phyloP scores from a whole-genome alignment of 768 basidiomycete species.

The Mrakia gelida region DNA sequence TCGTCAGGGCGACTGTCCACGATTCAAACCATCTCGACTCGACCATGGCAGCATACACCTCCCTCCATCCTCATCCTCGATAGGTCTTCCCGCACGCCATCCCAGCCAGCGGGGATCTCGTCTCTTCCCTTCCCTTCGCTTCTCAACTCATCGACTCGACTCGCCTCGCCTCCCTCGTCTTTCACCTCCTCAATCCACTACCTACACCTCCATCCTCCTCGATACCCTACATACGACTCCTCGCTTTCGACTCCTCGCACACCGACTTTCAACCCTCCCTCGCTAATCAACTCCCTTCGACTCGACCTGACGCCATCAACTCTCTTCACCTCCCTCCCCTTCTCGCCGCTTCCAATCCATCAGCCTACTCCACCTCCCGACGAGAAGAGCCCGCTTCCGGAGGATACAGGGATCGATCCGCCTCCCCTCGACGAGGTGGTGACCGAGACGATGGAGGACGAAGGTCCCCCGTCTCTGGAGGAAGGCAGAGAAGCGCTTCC shows the following conservation, averaged over 20 bases:
- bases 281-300: neutral
- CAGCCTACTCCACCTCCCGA: conserved; percentile 26
- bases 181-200: no score
- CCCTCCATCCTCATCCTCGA: neutral
- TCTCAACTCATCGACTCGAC: no score
- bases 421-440: conserved; percentile 26
- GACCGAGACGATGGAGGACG: conserved; percentile 24
- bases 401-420: conserved; percentile 22
- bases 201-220: neutral
- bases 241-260: neutral
- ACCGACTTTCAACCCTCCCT: neutral
- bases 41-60: neutral
- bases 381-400: conserved; percentile 14
- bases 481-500: conserved; percentile 10
- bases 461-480: neutral
- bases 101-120: neutral
- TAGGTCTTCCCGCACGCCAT: neutral
- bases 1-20: neutral
- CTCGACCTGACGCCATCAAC: neutral
- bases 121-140: neutral
- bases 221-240: neutral
- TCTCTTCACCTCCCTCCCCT: neutral
- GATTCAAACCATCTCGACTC: no score
- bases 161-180: no score
- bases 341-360: neutral